Conservation (phyloP, 495 filamentous ascomycete species). For the Parachaetomium inaequale region DNA sequence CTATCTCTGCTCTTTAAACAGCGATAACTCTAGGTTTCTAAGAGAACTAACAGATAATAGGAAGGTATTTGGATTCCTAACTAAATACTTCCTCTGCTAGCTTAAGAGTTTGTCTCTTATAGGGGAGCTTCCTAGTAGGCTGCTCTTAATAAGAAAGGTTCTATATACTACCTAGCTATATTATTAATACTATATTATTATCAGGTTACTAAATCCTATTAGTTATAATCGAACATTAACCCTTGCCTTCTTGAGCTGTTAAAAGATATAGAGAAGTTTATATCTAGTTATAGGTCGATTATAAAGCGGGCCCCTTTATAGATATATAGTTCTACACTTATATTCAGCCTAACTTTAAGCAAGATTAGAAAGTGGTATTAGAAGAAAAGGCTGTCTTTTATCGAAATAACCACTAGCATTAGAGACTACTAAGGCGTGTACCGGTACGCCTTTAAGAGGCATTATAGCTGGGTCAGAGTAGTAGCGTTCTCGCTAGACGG, state of each 20-base stretch:
- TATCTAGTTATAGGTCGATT: background rate
- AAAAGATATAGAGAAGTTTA: background rate
- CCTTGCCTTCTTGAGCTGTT: background rate
- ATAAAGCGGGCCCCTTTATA: background rate
- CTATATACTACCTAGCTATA: background rate
- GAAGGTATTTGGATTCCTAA: constrained; percentile 23
- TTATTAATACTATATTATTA: background rate
- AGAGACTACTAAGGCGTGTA: background rate
- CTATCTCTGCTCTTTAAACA: constrained; percentile 18
- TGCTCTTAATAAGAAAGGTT: background rate
- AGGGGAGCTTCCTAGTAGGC: background rate
- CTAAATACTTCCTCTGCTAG: constrained; percentile 29
- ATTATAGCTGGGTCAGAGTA: background rate
- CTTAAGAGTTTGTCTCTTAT: constrained; percentile 26
- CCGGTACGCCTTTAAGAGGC: background rate
- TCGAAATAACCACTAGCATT: background rate
- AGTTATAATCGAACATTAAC: background rate
- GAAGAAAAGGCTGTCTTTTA: background rate
- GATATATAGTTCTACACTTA: background rate
- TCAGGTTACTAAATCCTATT: background rate
- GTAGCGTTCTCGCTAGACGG: background rate
- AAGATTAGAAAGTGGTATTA: background rate
- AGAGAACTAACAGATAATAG: constrained; percentile 16
- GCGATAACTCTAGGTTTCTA: background rate
- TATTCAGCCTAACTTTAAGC: background rate